Evolutionary conservation across 2,329 filamentous ascomycete species (phyloP).

Genomic region (Clathrospora elynae): DNA sequence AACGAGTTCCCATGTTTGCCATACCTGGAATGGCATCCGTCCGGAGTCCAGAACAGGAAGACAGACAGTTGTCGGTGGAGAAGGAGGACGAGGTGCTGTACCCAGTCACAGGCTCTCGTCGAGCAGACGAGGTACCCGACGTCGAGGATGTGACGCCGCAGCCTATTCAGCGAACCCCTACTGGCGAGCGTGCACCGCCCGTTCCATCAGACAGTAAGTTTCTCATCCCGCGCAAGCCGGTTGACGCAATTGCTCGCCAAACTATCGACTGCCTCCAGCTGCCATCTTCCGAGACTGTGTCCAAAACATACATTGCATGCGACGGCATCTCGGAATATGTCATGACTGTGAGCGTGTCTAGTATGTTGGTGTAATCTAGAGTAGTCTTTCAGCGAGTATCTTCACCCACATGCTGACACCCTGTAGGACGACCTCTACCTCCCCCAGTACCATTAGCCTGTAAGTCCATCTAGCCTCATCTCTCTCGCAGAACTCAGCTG

Average conservation of each 20-base stretch:
- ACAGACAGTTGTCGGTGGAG: slow-evolving; percentile 52
- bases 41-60: slow-evolving; percentile 55
- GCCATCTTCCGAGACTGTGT: slow-evolving; percentile 36
- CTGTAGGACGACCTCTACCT: slow-evolving; percentile 50
- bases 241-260: slow-evolving; percentile 25
- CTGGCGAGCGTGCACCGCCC: slow-evolving; percentile 50
- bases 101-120: slow-evolving; percentile 50
- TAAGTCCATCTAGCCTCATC: slow-evolving; percentile 22
- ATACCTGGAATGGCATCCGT: slow-evolving; percentile 73
- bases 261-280: slow-evolving; percentile 31
- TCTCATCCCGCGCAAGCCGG: slow-evolving; percentile 46
- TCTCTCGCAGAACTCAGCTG: not conserved
- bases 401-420: slow-evolving; percentile 20
- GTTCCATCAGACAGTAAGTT: slow-evolving; percentile 59
- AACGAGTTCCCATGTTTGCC: slow-evolving; percentile 61
- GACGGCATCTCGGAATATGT: slow-evolving; percentile 45
- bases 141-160: slow-evolving; percentile 59
- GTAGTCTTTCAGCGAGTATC: not conserved
- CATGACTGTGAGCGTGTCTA: slow-evolving; percentile 47
- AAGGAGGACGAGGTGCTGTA: slow-evolving; percentile 57
- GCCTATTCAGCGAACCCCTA: slow-evolving; percentile 49
- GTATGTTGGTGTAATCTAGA: slow-evolving; percentile 37
- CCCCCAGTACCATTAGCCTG: slow-evolving; percentile 46
- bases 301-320: slow-evolving; percentile 41
- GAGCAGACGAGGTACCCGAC: slow-evolving; percentile 58